These are phyloP conservation scores for Botrytis sinoallii DNA, from an alignment of 2,329 filamentous ascomycete genomes.

Conservation along the genomic window DNA sequence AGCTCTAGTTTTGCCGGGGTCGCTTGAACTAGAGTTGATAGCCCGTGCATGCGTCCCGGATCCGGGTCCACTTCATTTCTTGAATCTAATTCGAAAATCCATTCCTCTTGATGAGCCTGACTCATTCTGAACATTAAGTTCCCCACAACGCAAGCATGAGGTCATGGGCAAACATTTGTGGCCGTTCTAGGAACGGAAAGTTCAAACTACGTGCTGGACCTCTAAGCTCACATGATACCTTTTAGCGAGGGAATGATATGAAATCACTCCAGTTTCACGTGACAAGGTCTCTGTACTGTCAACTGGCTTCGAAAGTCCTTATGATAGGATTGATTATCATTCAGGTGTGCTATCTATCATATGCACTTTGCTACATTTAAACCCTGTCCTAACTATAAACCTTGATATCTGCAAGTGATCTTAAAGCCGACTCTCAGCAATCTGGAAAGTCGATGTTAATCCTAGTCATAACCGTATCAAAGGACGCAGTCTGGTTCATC, in stretches of 20 bases:
- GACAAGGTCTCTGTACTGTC: background rate
- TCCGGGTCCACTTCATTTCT: background rate
- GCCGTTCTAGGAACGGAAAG: background rate
- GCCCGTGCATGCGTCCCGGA: background rate
- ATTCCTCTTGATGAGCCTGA: background rate
- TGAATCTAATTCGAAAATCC: background rate
- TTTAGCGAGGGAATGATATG: background rate
- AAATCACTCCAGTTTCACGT: background rate
- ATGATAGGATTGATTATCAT: background rate
- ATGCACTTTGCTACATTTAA: background rate
- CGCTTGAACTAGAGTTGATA: background rate
- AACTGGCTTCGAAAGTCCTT: background rate
- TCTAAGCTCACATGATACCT: background rate
- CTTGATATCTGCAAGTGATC: background rate
- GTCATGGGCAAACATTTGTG: background rate
- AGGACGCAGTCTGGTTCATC: slow-evolving; percentile 1
- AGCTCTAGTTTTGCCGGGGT: background rate
- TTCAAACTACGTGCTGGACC: background rate
- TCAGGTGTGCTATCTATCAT: background rate
- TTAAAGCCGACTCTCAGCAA: background rate
- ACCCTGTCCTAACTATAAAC: background rate
- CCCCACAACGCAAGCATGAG: background rate
- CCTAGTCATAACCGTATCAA: background rate
- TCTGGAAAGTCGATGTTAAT: slow-evolving; percentile 2
- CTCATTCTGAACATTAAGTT: background rate